A percentile compares a stretch with the other conserved stretches of the same genome.
phyloP scores from a whole-genome alignment of 257 asterid species.

The Salvia rosmarinus region DNA sequence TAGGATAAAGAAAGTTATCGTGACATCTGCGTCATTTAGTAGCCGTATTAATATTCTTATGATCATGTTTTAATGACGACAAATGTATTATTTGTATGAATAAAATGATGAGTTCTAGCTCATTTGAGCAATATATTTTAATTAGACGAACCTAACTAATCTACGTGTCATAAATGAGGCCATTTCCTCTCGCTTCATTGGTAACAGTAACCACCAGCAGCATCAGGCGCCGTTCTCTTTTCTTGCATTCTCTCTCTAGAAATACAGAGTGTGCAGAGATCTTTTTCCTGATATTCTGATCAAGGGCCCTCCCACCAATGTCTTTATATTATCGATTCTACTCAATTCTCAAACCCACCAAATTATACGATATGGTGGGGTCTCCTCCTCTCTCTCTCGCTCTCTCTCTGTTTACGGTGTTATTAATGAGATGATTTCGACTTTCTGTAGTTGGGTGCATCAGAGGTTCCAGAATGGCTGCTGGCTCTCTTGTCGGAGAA shows the following conservation, averaged over 20 bases:
- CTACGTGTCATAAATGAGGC: slow-evolving; percentile 44
- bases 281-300: slow-evolving; percentile 39
- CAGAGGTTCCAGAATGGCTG: slow-evolving; percentile 67
- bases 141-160: too few species aligned
- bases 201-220: slow-evolving; percentile 55
- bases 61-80: too few species aligned
- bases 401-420: not conserved
- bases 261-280: slow-evolving; percentile 3
- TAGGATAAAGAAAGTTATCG: too few species aligned
- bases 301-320: not conserved
- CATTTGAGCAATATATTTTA: too few species aligned
- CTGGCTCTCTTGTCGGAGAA: slow-evolving; percentile 56
- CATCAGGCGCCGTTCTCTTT: slow-evolving; percentile 78
- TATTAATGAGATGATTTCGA: not conserved
- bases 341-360: slow-evolving; percentile 23
- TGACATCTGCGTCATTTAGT: too few species aligned
- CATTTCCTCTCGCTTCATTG: slow-evolving; percentile 47
- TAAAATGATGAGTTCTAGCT: too few species aligned
- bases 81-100: too few species aligned
- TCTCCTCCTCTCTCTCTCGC: slow-evolving; percentile 25
- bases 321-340: slow-evolving; percentile 16
- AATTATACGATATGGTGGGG: slow-evolving; percentile 46
- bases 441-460: slow-evolving; percentile 46
- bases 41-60: too few species aligned
- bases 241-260: slow-evolving; percentile 35